Evolutionary conservation across 2,329 filamentous ascomycete species (phyloP).

Genomic region (Thyridium curvatum): DNA sequence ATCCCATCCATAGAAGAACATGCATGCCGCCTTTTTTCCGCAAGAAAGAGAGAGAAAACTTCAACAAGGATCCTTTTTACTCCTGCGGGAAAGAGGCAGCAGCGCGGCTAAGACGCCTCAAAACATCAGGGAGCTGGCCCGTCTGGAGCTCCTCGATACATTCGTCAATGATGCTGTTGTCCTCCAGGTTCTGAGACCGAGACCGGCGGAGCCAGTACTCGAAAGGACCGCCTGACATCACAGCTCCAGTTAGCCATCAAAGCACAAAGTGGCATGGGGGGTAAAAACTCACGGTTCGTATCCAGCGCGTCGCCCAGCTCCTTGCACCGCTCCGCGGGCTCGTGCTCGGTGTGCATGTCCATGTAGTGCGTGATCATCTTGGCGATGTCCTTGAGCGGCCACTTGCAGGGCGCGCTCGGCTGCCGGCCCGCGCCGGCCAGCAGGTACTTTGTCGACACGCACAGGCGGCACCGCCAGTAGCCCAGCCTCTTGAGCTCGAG

Average conservation of each 20-base stretch:
- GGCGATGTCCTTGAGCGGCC: conserved; percentile 38
- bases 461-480: conserved; percentile 39
- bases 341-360: conserved; percentile 38
- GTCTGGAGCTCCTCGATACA: conserved; percentile 25
- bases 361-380: conserved; percentile 41
- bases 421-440: conserved; percentile 31
- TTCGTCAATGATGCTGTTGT: conserved; percentile 25
- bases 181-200: conserved; percentile 26
- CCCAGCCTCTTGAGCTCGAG: conserved; percentile 32
- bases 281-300: conserved; percentile 28
- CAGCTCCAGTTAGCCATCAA: conserved; percentile 1
- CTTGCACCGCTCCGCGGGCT: conserved; percentile 29
- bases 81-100: conserved; percentile 21
- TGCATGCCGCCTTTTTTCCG: too few relatives aligned
- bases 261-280: background rate
- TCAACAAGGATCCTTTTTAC: too few relatives aligned
- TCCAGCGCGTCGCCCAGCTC: conserved; percentile 36
- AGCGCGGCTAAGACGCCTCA: conserved; percentile 26
- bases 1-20: too few relatives aligned
- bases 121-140: conserved; percentile 27
- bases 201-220: conserved; percentile 40
- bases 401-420: conserved; percentile 37
- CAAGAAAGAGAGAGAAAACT: too few relatives aligned
- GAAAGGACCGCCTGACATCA: conserved; percentile 31
- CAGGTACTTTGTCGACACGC: conserved; percentile 33